Evolutionary conservation across 768 basidiomycete species (phyloP), one percentile per base, ranked within the genome.

Genomic region (Lentinula sp.): DNA sequence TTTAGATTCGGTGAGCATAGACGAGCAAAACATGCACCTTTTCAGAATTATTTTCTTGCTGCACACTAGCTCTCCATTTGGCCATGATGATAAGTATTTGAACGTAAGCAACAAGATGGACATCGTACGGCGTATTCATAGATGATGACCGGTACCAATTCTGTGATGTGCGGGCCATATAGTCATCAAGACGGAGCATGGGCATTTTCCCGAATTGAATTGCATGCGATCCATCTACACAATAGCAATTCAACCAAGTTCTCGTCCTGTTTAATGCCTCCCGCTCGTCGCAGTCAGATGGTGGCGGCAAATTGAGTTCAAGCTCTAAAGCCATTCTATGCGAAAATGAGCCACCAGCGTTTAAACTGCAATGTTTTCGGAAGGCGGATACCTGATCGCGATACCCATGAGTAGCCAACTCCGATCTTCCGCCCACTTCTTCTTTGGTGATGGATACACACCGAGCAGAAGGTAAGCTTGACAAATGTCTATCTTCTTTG

Each of bases 171-270:
- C 82, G 76, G 39, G 87, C 85, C 45, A 83, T 65, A 53, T 77
- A 80, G 69, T 90, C 85, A 66, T 90, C 85, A 36, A 85, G 76
- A 42, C 74, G 75, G 15, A 90, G 75, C 74, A 87, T 86, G 49
- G 85, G 83, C 48, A 86, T 81, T 66, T 90, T 91, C 10, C 89
- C 90, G 66, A 87, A 86, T 68, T 91, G 84, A 49, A 85, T 85
- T n/a, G 87, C 84, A 66, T 87, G 80, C 37, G 87, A 88, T 6
- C 85, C 84, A 67, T 93, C 91, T 59, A 88, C 81, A 64, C 87
- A 85, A 69, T 84, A 89, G 69, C 87, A 90, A 67, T 85, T 85
- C 59, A 91, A 74, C 88, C 89, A 91, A 28, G 85, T 87, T 61
- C 91, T 77, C 32, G 83, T 84, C 43, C 88, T 79, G 66, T 93